These are phyloP conservation scores for Hemileccinum impolitum DNA, from an alignment of 768 basidiomycete species.

Conservation along the genomic window DNA sequence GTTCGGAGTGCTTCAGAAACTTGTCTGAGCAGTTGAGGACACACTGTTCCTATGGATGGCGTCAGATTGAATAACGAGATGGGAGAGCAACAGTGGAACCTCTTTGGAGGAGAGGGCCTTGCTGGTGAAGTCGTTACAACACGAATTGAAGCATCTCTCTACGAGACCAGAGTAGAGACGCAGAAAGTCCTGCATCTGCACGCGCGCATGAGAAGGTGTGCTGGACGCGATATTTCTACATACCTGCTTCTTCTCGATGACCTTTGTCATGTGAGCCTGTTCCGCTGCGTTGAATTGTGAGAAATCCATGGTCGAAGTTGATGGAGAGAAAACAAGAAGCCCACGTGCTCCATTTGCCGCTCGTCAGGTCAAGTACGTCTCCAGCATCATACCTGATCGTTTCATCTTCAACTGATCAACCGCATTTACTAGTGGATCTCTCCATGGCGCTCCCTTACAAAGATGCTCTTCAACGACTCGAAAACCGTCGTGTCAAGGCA, in stretches of 20 bases:
- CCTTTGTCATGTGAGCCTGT: slow-evolving; percentile 92
- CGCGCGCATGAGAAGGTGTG: slow-evolving; percentile 7
- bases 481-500: slow-evolving; percentile 83
- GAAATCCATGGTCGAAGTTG: slow-evolving; percentile 69
- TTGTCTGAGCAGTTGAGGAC: slow-evolving; percentile 95
- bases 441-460: slow-evolving; percentile 73
- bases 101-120: slow-evolving; percentile 92
- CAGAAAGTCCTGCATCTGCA: slow-evolving; percentile 97
- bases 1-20: slow-evolving; percentile 94
- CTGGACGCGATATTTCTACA: slow-evolving; percentile 12
- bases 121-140: slow-evolving; percentile 95
- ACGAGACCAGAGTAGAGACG: slow-evolving; percentile 91
- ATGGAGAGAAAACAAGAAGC: background rate
- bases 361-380: slow-evolving; percentile 14
- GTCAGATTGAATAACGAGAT: slow-evolving; percentile 8
- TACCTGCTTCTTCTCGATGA: slow-evolving; percentile 97
- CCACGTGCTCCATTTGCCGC: background rate
- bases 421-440: slow-evolving; percentile 35
- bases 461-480: slow-evolving; percentile 76
- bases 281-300: slow-evolving; percentile 86
- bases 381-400: background rate
- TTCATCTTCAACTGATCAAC: slow-evolving; percentile 19
- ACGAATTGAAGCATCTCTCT: slow-evolving; percentile 93
- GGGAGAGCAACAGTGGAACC: slow-evolving; percentile 39
- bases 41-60: slow-evolving; percentile 69